phyloP scores from a whole-genome alignment of 179 eudicot species.

The Patellifolia procumbens region DNA sequence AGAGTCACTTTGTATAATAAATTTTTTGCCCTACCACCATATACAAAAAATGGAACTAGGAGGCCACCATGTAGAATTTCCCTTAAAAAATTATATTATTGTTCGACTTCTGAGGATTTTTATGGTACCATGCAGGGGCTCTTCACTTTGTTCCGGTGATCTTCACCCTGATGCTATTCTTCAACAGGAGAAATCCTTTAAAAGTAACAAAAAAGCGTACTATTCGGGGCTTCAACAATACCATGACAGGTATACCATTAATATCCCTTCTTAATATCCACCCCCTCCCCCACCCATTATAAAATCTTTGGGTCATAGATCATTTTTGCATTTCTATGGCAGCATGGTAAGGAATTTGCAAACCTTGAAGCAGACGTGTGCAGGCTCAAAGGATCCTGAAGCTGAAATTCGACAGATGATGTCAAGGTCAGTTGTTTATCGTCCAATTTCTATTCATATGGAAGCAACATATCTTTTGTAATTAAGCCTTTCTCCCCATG shows the following conservation, averaged over 20 bases:
- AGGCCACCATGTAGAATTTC: no score
- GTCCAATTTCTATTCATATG: neutral
- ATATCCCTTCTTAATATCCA: neutral
- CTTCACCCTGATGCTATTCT: constrained; percentile 78
- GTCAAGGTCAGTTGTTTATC: constrained; percentile 47
- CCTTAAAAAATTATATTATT: no score
- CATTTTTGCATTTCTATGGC: constrained; percentile 37
- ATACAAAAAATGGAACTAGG: no score
- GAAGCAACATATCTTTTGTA: neutral
- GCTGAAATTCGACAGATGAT: constrained; percentile 50
- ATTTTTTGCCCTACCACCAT: no score
- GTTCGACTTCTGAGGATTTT: constrained; percentile 13
- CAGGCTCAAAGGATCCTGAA: constrained; percentile 63
- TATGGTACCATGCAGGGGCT: constrained; percentile 52
- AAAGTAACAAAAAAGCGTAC: constrained; percentile 66
- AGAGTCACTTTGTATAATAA: no score
- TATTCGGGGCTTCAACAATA: constrained; percentile 64
- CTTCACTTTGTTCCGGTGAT: constrained; percentile 65
- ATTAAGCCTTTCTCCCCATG: neutral
- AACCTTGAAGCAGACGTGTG: constrained; percentile 68
- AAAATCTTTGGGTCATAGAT: constrained; percentile 4
- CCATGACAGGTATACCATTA: constrained; percentile 55
- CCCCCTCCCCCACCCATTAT: no score
- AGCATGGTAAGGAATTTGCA: constrained; percentile 78
- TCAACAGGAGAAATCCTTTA: constrained; percentile 52